Evolutionary conservation across 2,329 filamentous ascomycete genomes (phyloP).

Genomic region (Colletotrichum lindemuthianum): DNA sequence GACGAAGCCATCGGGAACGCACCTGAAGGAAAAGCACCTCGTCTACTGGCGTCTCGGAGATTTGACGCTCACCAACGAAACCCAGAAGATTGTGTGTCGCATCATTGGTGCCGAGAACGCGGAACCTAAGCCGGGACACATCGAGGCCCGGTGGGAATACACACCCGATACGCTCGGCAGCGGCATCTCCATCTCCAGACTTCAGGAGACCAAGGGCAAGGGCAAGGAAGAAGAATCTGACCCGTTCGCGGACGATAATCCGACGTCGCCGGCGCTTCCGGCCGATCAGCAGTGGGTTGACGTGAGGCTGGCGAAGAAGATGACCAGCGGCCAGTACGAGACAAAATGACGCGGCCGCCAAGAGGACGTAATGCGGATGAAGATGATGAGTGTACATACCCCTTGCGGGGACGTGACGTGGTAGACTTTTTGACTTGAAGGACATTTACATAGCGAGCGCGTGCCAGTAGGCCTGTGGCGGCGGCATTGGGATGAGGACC

Average conservation of each 20-base stretch:
- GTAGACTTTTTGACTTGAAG: constrained; percentile 29
- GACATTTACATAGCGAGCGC: constrained; percentile 35
- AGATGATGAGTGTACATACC: constrained; percentile 31
- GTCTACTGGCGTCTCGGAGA: constrained; percentile 86
- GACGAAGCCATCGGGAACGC: constrained; percentile 82
- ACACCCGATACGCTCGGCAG: constrained; percentile 59
- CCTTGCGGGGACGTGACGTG: constrained; percentile 3
- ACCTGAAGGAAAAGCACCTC: constrained; percentile 78
- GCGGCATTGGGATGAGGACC: constrained; percentile 6
- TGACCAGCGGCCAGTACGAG: constrained; percentile 82
- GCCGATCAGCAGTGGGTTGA: constrained; percentile 68
- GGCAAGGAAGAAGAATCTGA: constrained; percentile 66
- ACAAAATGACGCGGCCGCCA: constrained; percentile 50
- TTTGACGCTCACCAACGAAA: constrained; percentile 72
- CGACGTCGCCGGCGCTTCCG: constrained; percentile 35
- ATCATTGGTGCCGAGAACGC: constrained; percentile 78
- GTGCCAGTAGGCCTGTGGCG: constrained; percentile 8
- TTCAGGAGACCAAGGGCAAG: constrained; percentile 62
- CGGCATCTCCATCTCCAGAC: constrained; percentile 72
- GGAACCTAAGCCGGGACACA: constrained; percentile 76
- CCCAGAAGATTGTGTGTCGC: constrained; percentile 83
- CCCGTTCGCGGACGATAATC: constrained; percentile 71
- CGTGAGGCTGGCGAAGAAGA: constrained; percentile 72
- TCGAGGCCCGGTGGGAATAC: constrained; percentile 86
- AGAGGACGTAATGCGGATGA: constrained; percentile 7